Evolutionary conservation across 495 filamentous ascomycete species (phyloP).

Genomic region (Aspergillus steynii): DNA sequence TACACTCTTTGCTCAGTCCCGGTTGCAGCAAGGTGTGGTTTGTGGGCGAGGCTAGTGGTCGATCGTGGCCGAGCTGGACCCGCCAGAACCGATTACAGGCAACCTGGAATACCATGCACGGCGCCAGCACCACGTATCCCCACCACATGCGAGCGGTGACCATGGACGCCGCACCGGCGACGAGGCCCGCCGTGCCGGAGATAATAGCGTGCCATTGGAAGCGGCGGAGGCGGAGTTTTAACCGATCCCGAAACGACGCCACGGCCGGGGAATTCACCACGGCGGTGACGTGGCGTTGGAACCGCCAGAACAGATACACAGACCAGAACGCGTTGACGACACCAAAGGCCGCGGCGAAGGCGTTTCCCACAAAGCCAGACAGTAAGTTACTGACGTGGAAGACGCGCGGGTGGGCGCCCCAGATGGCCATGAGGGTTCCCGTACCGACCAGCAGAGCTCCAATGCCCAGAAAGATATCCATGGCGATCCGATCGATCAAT

Average conservation of each 20-base stretch:
- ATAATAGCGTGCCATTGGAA: conserved; percentile 43
- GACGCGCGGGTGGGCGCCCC: conserved; percentile 39
- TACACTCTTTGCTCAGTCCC: not conserved
- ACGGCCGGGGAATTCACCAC: not conserved
- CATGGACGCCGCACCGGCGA: conserved; percentile 52
- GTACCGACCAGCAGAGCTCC: conserved; percentile 49
- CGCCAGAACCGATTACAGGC: conserved; percentile 50
- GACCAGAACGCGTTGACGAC: conserved; percentile 49
- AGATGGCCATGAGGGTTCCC: conserved; percentile 53
- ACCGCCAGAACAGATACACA: conserved; percentile 34
- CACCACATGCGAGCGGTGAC: conserved; percentile 50
- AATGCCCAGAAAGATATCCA: conserved; percentile 48
- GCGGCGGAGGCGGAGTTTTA: conserved; percentile 34
- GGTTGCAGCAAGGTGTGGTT: conserved; percentile 6
- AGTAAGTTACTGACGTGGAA: conserved; percentile 48
- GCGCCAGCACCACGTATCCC: conserved; percentile 50
- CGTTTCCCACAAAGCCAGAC: conserved; percentile 52
- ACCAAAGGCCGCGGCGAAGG: conserved; percentile 43
- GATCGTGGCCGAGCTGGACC: conserved; percentile 45
- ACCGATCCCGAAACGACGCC: conserved; percentile 16
- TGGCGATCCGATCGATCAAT: conserved; percentile 46
- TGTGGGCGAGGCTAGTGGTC: conserved; percentile 26
- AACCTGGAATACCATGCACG: conserved; percentile 45
- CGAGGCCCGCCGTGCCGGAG: conserved; percentile 43
- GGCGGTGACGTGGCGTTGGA: conserved; percentile 28